Evolutionary conservation across 495 filamentous ascomycete genomes (phyloP).

Genomic region (Collariella sp.): DNA sequence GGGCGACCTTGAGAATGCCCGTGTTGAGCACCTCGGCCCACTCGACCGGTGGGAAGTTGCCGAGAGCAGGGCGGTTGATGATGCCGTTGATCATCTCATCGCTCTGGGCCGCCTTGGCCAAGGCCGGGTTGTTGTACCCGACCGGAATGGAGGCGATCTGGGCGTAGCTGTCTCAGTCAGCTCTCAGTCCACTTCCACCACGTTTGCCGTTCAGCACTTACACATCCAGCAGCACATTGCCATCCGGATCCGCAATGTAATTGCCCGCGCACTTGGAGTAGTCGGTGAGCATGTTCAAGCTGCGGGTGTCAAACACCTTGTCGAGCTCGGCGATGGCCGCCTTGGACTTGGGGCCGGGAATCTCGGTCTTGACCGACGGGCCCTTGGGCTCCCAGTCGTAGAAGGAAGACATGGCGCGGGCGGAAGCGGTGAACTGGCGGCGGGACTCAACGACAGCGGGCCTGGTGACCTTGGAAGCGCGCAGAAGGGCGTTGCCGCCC

Average conservation of each 20-base stretch:
- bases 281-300: conserved; percentile 86
- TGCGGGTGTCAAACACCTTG: conserved; percentile 86
- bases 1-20: conserved; percentile 82
- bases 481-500: conserved; percentile 8
- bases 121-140: conserved; percentile 88
- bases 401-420: conserved; percentile 41
- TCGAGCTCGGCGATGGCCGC: conserved; percentile 53
- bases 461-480: background rate
- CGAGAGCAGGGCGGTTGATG: conserved; percentile 91
- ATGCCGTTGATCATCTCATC: conserved; percentile 73
- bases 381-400: conserved; percentile 64
- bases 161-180: conserved; percentile 53
- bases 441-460: conserved; percentile 10
- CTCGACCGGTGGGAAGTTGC: conserved; percentile 89
- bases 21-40: conserved; percentile 80
- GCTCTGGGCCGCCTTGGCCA: conserved; percentile 60
- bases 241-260: conserved; percentile 84
- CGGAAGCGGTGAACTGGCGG: conserved; percentile 25
- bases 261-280: conserved; percentile 66
- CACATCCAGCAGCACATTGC: conserved; percentile 71
- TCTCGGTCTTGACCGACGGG: conserved; percentile 64
- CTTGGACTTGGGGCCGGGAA: conserved; percentile 77
- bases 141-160: conserved; percentile 97
- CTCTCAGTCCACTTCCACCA: background rate
- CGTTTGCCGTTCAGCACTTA: conserved; percentile 35